A percentile compares a stretch with the other conserved stretches of the same genome.
phyloP scores from a whole-genome alignment of 768 basidiomycete genomes.

The Tricholomella constricta region DNA sequence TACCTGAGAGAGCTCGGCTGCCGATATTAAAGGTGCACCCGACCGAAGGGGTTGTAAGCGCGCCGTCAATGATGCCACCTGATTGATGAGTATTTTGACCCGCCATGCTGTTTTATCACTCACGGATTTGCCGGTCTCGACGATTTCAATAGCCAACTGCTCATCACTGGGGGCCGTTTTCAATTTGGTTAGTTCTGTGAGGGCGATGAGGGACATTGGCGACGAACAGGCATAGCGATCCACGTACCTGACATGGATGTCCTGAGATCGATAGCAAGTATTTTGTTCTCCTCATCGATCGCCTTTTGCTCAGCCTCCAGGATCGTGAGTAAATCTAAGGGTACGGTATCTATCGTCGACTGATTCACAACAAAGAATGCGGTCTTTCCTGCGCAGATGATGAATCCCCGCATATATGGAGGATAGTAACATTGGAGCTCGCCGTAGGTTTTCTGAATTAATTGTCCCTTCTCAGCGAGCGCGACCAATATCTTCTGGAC shows the following conservation, averaged over 20 bases:
- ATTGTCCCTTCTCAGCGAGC: slow-evolving; percentile 82
- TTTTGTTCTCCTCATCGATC: slow-evolving; percentile 62
- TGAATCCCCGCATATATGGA: slow-evolving; percentile 15
- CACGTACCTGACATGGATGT: slow-evolving; percentile 43
- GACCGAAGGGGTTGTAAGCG: slow-evolving; percentile 67
- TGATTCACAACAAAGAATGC: slow-evolving; percentile 89
- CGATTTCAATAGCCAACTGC: slow-evolving; percentile 60
- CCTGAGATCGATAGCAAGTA: slow-evolving; percentile 52
- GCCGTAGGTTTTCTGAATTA: slow-evolving; percentile 87
- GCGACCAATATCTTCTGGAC: slow-evolving; percentile 82
- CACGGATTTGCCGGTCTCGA: slow-evolving; percentile 55
- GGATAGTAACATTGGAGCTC: slow-evolving; percentile 17
- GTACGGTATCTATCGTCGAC: slow-evolving; percentile 64
- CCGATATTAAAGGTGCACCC: slow-evolving; percentile 67
- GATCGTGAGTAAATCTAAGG: slow-evolving; percentile 56
- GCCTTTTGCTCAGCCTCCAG: slow-evolving; percentile 62
- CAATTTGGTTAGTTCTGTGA: slow-evolving; percentile 63
- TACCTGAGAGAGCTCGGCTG: slow-evolving; percentile 67
- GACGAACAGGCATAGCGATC: slow-evolving; percentile 15
- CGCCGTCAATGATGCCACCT: slow-evolving; percentile 52
- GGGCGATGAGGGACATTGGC: slow-evolving; percentile 15
- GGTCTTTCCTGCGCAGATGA: slow-evolving; percentile 63
- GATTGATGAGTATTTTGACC: slow-evolving; percentile 1
- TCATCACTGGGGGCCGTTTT: slow-evolving; percentile 69
- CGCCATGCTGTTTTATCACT: slow-evolving; percentile 9